phyloP scores from a whole-genome alignment of 176 grass and related monocot genomes.

The Elymus sibiricus region DNA sequence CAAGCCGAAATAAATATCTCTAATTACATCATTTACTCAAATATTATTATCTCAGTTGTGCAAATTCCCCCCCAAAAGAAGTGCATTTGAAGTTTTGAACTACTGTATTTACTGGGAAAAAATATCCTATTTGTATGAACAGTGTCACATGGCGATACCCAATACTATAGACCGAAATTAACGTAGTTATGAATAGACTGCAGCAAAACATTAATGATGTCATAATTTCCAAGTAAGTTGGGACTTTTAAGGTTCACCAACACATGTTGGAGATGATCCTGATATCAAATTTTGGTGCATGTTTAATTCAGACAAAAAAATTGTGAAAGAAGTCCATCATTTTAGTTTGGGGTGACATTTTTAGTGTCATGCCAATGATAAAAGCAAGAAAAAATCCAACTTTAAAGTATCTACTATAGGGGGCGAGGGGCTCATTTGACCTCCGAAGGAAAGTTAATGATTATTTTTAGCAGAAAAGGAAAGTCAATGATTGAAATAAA shows the following conservation, averaged over 20 bases:
- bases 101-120: background rate
- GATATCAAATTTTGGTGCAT: background rate
- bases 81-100: background rate
- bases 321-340: background rate
- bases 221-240: background rate
- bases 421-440: constrained; percentile 1
- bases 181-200: background rate
- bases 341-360: background rate
- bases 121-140: background rate
- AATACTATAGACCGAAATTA: background rate
- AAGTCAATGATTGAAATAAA: background rate
- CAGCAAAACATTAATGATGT: background rate
- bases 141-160: background rate
- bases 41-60: background rate
- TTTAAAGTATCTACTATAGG: constrained; percentile 29
- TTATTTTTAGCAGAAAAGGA: background rate
- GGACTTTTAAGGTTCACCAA: constrained; percentile 10
- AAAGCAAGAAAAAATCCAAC: constrained; percentile 24
- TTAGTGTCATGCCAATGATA: background rate
- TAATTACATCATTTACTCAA: background rate
- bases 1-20: background rate
- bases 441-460: background rate
- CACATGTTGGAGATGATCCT: background rate
- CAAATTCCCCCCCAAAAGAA: background rate
- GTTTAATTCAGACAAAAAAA: background rate